phyloP scores from a whole-genome alignment of 805 yeast species.

The Hanseniaspora thailandica region DNA sequence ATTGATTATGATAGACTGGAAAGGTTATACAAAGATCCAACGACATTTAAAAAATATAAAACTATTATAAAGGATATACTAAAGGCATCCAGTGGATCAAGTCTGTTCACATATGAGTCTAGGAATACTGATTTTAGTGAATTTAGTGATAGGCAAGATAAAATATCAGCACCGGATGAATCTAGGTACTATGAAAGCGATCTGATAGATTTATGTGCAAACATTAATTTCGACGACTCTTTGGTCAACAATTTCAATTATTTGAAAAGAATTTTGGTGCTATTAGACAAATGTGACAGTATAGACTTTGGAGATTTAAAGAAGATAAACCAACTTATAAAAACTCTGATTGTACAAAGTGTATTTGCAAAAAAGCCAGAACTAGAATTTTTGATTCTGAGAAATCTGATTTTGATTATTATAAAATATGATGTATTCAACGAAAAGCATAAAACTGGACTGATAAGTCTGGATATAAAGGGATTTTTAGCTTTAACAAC shows the following conservation, averaged over 20 bases:
- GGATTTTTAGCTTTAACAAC: not conserved
- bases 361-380: constrained; percentile 36
- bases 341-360: not conserved
- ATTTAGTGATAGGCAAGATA: not conserved
- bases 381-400: constrained; percentile 65
- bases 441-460: not conserved
- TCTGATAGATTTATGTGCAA: not conserved
- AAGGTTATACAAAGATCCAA: constrained; percentile 1
- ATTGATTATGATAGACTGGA: constrained; percentile 3
- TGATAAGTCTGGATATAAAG: not conserved
- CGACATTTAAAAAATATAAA: constrained; percentile 6
- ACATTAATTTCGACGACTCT: not conserved
- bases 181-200: not conserved
- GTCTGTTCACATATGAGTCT: not conserved
- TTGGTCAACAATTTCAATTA: not conserved
- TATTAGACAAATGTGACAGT: not conserved
- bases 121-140: not conserved
- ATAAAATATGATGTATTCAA: constrained; percentile 1
- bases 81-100: not conserved
- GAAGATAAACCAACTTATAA: constrained; percentile 1
- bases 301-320: not conserved
- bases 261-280: not conserved
- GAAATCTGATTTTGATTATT: constrained; percentile 69
- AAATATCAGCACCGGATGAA: not conserved
- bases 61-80: constrained; percentile 8